Base-by-base conservation (phyloP, 106 monocot genomes). In the Platanthera guangdongensis region DNA sequence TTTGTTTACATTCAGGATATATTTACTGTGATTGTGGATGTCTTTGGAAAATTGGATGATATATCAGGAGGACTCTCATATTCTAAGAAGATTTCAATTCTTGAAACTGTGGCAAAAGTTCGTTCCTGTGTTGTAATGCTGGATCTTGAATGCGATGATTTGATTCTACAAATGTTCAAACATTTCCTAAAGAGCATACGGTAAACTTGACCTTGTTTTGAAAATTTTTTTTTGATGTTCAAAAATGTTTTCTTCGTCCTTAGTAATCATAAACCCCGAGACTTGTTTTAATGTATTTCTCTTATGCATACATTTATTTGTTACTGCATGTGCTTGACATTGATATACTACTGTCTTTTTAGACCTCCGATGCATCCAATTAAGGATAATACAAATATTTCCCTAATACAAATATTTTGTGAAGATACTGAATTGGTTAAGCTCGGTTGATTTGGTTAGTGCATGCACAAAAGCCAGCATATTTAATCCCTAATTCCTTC, bases 61-160 rank as follows among this genome's bases (percentile, higher is more conserved):
- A 78, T 77, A 7, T 76, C 88, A 12, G 82, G 88, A 12, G 82
- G 88, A 32, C 74, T 72, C 12, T 86, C 81, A 28, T 88, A 78
- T 82, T 9, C 47, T 0, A 94, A 90, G 74, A 88, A 84, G 52
- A 83, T 90, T 83, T 86, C 86, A 8, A 83, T 94, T 78, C 94
- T 94, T 68, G 94, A 94, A 83, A 94, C 90, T 53, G 86, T 94
- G 48, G 90, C 94, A 12, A 94, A 94, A 60, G 94, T 90, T 57
- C 82, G 86, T 8, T 90, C 86, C n/a, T 94, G 88, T 73, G 94
- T 94, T 52, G 83, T 94, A 81, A 90, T 94, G 94, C 67, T 94
- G 67, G 94, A 94, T 75, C 94, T 94, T 72, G 94, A 90, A 81
- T 94, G 94, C 77, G 94, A 90, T 75, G 80, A 79, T 74, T 68